Percentiles rank a stretch among this genome's conserved stretches.
These are phyloP conservation scores for Alternaria metachromatica DNA, from an alignment of 2,329 filamentous ascomycete species.

Conservation along the genomic window DNA sequence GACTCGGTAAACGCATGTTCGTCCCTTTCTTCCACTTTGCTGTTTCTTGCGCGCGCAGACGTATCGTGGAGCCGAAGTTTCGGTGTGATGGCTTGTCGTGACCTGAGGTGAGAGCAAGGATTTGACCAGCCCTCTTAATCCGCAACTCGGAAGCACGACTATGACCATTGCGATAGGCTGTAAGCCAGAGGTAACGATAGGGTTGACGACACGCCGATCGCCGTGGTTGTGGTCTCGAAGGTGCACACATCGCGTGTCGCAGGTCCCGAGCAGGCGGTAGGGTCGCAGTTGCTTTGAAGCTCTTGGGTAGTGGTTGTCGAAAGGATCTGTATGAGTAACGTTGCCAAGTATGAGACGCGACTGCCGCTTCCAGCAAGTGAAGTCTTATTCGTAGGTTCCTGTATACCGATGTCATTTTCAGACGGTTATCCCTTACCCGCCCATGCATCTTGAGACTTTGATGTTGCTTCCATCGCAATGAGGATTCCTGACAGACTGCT, in stretches of 20 bases:
- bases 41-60: conserved; percentile 1
- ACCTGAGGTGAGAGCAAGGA: not conserved
- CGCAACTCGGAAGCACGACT: not conserved
- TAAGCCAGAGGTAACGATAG: not conserved
- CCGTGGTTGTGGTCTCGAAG: not conserved
- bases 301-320: not conserved
- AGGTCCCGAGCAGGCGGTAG: not conserved
- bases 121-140: not conserved
- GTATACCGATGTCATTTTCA: not conserved
- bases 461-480: not conserved
- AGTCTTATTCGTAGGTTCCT: not conserved
- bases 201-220: not conserved
- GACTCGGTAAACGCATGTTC: not conserved
- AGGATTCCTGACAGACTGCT: not conserved
- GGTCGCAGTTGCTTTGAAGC: not conserved
- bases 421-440: not conserved
- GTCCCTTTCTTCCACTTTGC: not conserved
- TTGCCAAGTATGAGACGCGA: not conserved
- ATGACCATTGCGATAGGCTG: not conserved
- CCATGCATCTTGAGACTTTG: not conserved
- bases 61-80: not conserved
- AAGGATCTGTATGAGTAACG: not conserved
- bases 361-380: not conserved
- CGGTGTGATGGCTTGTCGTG: not conserved
- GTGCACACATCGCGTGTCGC: not conserved